phyloP scores from a whole-genome alignment of 129 eudicot genomes.

The Oenanthe sinensis region DNA sequence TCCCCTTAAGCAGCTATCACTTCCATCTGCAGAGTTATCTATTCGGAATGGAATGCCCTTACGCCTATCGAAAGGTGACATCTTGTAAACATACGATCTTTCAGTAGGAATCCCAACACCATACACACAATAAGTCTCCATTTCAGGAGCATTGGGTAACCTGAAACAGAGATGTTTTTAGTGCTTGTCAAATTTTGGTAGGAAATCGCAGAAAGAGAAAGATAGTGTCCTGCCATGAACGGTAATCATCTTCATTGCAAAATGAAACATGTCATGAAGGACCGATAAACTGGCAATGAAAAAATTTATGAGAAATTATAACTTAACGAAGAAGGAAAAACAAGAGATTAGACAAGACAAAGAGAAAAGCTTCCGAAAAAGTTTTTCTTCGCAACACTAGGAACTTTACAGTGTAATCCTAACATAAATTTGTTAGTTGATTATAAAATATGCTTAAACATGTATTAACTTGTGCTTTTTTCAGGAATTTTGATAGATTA shows the following conservation, averaged over 20 bases:
- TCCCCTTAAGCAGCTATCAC: slow-evolving; percentile 39
- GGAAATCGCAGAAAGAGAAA: not conserved
- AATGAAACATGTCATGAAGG: not conserved
- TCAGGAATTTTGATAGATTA: not conserved
- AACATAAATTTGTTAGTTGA: not conserved
- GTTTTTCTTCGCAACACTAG: not conserved
- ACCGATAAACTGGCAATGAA: not conserved
- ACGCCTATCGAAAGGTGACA: slow-evolving; percentile 48
- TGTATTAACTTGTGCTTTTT: not conserved
- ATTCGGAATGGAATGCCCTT: slow-evolving; percentile 63
- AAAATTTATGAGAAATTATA: not conserved
- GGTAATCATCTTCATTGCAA: not conserved
- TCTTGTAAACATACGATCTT: slow-evolving; percentile 80
- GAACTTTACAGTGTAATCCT: not conserved
- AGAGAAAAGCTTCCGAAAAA: not conserved
- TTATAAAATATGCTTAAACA: not conserved
- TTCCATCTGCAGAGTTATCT: slow-evolving; percentile 60
- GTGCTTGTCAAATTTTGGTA: not conserved
- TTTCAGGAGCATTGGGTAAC: slow-evolving; percentile 83
- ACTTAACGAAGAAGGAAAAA: not conserved
- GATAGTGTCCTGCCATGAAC: not conserved
- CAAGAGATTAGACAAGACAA: not conserved
- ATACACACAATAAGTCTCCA: slow-evolving; percentile 68
- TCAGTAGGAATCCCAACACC: slow-evolving; percentile 88
- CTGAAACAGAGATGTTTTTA: slow-evolving; percentile 26